Evolutionary conservation across 352 stramenopile genomes (phyloP).

Genomic region (Phytopythium mirpurense): DNA sequence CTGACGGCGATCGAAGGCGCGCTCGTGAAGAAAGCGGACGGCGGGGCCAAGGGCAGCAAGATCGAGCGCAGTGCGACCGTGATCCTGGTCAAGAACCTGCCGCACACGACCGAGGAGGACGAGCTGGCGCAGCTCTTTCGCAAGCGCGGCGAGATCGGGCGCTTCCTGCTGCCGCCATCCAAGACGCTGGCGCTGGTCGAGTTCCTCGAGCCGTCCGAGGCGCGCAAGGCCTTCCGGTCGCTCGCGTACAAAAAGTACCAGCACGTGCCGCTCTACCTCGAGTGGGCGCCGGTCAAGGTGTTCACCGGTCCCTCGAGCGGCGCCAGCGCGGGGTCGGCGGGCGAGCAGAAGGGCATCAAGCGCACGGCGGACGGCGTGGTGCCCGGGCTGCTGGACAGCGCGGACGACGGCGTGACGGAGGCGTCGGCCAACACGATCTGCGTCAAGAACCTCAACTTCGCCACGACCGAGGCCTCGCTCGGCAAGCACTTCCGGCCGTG

Average conservation of each 20-base stretch:
- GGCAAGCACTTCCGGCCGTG: slow-evolving; percentile 63
- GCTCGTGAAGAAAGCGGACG: slow-evolving; percentile 49
- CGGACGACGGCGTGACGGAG: slow-evolving; percentile 47
- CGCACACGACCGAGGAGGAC: slow-evolving; percentile 91
- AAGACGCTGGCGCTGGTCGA: slow-evolving; percentile 95
- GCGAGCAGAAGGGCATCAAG: slow-evolving; percentile 53
- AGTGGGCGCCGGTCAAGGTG: slow-evolving; percentile 94
- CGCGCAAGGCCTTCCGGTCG: slow-evolving; percentile 93
- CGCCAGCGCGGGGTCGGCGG: slow-evolving; percentile 7
- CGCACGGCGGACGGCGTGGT: slow-evolving; percentile 31
- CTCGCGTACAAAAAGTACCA: slow-evolving; percentile 99
- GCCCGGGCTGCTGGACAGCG: slow-evolving; percentile 54
- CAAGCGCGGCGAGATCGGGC: slow-evolving; percentile 81
- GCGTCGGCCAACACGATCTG: slow-evolving; percentile 89
- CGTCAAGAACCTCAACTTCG: slow-evolving; percentile 99
- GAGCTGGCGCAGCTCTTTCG: slow-evolving; percentile 95
- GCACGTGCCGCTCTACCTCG: slow-evolving; percentile 97
- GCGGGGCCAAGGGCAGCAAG: slow-evolving; percentile 36
- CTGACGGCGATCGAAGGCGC: slow-evolving; percentile 90
- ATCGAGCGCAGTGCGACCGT: slow-evolving; percentile 91
- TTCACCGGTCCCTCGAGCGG: slow-evolving; percentile 36
- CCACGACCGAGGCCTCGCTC: slow-evolving; percentile 89
- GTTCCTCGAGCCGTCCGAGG: slow-evolving; percentile 93
- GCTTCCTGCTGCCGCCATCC: slow-evolving; percentile 90
- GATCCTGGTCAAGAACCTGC: slow-evolving; percentile 98